Base-by-base conservation (phyloP, 2,329 filamentous ascomycete species). In the Metarhizium album region DNA sequence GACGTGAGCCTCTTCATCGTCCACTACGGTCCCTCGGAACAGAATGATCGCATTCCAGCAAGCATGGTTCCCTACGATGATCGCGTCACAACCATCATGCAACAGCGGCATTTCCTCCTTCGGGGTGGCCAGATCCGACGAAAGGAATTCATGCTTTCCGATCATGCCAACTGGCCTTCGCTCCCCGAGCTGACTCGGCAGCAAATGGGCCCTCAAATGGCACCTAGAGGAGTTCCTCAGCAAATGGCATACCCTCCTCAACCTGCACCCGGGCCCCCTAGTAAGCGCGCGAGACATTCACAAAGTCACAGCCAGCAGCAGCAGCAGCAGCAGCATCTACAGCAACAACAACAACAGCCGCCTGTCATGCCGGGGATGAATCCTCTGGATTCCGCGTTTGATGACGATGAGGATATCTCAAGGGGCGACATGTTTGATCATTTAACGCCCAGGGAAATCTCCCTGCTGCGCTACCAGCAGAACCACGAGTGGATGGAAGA, bases 401-500 rank as follows among this genome's bases (percentile, higher is more conserved):
- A 96, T 49, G 90, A 96, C 52, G 89, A 95, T 47, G 90, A 97
- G 65, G 91, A 96, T 62, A 86, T 86, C 3, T 86, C 85, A 6
- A 78, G 87, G 20, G 90, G 90, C 27, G 93, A 98, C 65, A 78
- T 90, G 64, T 88, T 98, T 61, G 93, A 98, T 63, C 81, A 89
- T 55, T 74, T 96, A 55, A 91, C 89, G 0, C 90, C 90, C 3
- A 80, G 90, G 42, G 93, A 98, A 56, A 86, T 98, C 54, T 95
- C 90, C 59, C 74, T 88, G 53, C 81, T 83, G 56, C 81, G 93
- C 50, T 98, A 96, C 66, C 85, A 85, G 64, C 90, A 96, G 63
- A 94, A 98, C 60, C 91, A 98, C 61, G 89, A 95, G 66, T 97
- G 91, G 93, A 95, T 98, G 88, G 93, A 97, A 63, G 91, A 98